Evolutionary conservation across 1,139 yeast genomes (phyloP).

Genomic region (Candida glucosophila): DNA sequence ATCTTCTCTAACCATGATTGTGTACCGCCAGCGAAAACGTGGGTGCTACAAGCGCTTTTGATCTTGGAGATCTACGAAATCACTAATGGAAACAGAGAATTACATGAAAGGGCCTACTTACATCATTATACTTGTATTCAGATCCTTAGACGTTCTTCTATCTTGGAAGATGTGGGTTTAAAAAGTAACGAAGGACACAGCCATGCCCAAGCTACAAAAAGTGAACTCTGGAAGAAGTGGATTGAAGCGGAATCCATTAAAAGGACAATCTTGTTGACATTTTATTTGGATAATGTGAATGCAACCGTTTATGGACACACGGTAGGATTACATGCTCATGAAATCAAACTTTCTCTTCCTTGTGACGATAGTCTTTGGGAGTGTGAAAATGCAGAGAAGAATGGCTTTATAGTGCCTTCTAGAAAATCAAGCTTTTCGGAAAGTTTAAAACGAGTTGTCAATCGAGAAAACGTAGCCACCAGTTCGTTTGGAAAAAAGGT

Average conservation of each 20-base stretch:
- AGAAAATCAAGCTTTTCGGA: conserved; percentile 32
- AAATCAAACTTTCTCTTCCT: conserved; percentile 20
- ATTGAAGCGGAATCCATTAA: conserved; percentile 25
- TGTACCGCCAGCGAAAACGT: conserved; percentile 44
- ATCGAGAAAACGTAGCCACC: conserved; percentile 37
- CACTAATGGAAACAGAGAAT: conserved; percentile 28
- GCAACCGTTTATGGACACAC: conserved; percentile 26
- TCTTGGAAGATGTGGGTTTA: conserved; percentile 55
- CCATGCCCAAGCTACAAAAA: conserved; percentile 9
- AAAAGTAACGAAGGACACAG: conserved; percentile 14
- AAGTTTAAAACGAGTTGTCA: conserved; percentile 48
- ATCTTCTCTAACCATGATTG: conserved; percentile 49
- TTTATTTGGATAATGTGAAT: conserved; percentile 22
- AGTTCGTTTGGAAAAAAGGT: conserved; percentile 52
- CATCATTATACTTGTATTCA: conserved; percentile 73
- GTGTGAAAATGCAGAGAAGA: conserved; percentile 7
- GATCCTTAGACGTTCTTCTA: conserved; percentile 52
- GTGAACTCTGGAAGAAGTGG: conserved; percentile 19
- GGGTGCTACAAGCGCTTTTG: conserved; percentile 57
- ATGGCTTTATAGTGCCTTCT: background rate
- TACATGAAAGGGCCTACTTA: conserved; percentile 64
- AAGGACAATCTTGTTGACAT: conserved; percentile 22
- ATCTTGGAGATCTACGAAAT: conserved; percentile 58
- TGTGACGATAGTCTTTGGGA: conserved; percentile 27
- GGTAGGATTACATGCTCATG: conserved; percentile 22